phyloP scores from a whole-genome alignment of 345 rosid species.

The Aethionema arabicum region DNA sequence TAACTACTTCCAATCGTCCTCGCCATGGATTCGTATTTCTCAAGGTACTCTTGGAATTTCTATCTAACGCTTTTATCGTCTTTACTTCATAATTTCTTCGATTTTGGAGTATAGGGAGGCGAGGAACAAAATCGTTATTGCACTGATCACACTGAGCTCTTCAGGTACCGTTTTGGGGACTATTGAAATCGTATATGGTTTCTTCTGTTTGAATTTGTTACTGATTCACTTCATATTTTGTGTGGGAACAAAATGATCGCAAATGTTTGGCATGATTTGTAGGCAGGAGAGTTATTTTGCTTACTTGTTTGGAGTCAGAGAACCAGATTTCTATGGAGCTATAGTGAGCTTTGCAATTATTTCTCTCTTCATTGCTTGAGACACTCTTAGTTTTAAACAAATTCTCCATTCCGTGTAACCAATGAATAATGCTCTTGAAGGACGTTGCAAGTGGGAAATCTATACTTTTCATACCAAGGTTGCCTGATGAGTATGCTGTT shows the following conservation, averaged over 20 bases:
- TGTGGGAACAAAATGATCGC: not conserved
- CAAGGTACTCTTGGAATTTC: slow-evolving; percentile 44
- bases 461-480: slow-evolving; percentile 75
- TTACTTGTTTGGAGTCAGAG: slow-evolving; percentile 83
- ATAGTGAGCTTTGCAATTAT: slow-evolving; percentile 54
- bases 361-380: not conserved
- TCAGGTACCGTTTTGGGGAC: slow-evolving; percentile 50
- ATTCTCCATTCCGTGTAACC: not conserved
- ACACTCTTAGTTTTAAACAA: not conserved
- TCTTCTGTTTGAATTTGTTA: slow-evolving; percentile 2
- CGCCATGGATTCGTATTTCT: slow-evolving; percentile 72
- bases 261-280: slow-evolving; percentile 14
- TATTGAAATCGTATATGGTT: slow-evolving; percentile 2
- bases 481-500: slow-evolving; percentile 82
- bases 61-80: not conserved
- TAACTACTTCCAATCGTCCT: slow-evolving; percentile 49
- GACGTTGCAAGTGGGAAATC: slow-evolving; percentile 78
- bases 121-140: slow-evolving; percentile 78
- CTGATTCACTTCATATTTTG: not conserved
- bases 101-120: slow-evolving; percentile 58
- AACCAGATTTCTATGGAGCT: slow-evolving; percentile 86
- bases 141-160: slow-evolving; percentile 88
- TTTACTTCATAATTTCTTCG: not conserved
- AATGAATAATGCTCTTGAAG: slow-evolving; percentile 37
- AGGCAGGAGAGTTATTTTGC: slow-evolving; percentile 96